Percentiles rank a stretch among this genome's conserved stretches.
phyloP scores from a whole-genome alignment of 2,329 filamentous ascomycete genomes.

The Alternaria tenuissima region DNA sequence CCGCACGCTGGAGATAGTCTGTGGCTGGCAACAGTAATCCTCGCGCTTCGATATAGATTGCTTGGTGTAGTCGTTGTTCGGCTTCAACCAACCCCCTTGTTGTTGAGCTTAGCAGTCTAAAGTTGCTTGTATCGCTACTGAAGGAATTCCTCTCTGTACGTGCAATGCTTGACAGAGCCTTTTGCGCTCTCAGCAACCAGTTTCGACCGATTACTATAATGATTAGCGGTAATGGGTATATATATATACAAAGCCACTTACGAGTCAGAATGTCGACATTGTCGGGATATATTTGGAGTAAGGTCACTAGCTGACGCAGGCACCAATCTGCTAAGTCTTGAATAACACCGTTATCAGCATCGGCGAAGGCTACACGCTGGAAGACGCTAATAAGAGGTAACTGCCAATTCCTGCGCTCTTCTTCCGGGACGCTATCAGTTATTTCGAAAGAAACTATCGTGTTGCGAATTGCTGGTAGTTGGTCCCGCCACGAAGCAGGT shows the following conservation, averaged over 20 bases:
- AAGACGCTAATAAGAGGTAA: slow-evolving; percentile 51
- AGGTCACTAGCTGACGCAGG: slow-evolving; percentile 56
- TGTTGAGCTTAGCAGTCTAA: slow-evolving; percentile 16
- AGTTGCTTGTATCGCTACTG: slow-evolving; percentile 46
- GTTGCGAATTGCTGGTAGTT: slow-evolving; percentile 30
- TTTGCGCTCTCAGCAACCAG: slow-evolving; percentile 63
- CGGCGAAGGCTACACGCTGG: slow-evolving; percentile 60
- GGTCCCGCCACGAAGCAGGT: slow-evolving; percentile 44
- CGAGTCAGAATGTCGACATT: slow-evolving; percentile 55
- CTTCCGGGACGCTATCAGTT: slow-evolving; percentile 22
- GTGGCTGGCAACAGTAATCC: slow-evolving; percentile 60
- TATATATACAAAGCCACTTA: slow-evolving; percentile 31
- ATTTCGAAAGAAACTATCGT: slow-evolving; percentile 29
- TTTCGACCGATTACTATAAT: slow-evolving; percentile 58
- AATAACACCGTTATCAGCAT: slow-evolving; percentile 57
- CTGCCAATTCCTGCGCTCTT: slow-evolving; percentile 32
- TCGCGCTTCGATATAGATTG: slow-evolving; percentile 62
- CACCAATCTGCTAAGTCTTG: slow-evolving; percentile 61
- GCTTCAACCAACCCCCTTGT: slow-evolving; percentile 12
- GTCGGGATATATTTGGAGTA: slow-evolving; percentile 56
- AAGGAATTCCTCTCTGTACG: slow-evolving; percentile 53
- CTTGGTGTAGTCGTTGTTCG: slow-evolving; percentile 39
- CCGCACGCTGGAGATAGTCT: slow-evolving; percentile 60
- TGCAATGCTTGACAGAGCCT: slow-evolving; percentile 58
- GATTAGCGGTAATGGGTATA: background rate